These are phyloP conservation scores for Chrysoporthe austroafricana DNA, from an alignment of 2,329 filamentous ascomycete genomes.

Conservation along the genomic window DNA sequence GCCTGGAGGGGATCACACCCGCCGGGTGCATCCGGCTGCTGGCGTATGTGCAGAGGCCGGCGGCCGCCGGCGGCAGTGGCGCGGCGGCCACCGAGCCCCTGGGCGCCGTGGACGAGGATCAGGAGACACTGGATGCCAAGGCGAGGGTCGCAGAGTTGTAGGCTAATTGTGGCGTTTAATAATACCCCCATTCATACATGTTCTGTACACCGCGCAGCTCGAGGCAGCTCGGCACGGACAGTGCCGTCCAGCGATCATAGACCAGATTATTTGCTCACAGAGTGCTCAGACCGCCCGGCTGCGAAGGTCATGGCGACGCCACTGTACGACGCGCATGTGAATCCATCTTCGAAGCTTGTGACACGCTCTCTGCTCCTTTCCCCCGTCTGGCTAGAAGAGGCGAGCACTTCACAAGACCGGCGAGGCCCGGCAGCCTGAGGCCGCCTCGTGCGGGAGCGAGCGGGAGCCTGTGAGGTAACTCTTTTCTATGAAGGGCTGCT, in stretches of 20 bases:
- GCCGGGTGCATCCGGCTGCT: slow-evolving; percentile 64
- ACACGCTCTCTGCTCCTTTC: neutral
- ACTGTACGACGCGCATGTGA: no score
- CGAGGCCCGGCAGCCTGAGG: neutral
- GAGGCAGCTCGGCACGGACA: no score
- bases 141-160: slow-evolving; percentile 43
- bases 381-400: neutral
- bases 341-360: neutral
- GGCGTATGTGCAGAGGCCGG: slow-evolving; percentile 52
- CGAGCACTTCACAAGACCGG: neutral
- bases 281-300: no score
- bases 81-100: slow-evolving; percentile 27
- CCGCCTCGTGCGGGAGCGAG: no score
- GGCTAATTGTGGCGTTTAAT: neutral
- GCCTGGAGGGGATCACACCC: slow-evolving; percentile 79
- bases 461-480: neutral
- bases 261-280: no score
- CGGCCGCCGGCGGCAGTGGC: neutral
- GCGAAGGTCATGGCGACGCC: no score
- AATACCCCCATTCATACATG: neutral
- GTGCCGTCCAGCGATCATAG: no score
- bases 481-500: neutral
- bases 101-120: slow-evolving; percentile 38
- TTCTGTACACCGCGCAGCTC: no score
- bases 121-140: slow-evolving; percentile 46